phyloP scores from a whole-genome alignment of 768 basidiomycete species.

The Leccinum uliginosum region DNA sequence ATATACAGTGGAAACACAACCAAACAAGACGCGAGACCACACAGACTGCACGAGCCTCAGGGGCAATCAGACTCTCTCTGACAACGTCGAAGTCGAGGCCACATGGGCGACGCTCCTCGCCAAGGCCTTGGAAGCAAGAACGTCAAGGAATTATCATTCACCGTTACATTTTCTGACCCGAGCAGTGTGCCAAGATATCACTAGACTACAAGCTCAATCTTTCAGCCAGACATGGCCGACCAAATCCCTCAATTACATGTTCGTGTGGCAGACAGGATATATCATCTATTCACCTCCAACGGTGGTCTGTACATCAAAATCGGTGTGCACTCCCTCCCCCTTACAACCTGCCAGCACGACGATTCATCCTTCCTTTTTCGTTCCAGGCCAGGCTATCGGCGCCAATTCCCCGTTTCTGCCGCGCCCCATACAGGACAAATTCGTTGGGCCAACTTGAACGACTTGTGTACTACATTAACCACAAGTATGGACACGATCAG shows the following conservation, averaged over 20 bases:
- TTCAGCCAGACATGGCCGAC: constrained; percentile 65
- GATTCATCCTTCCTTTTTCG: not conserved
- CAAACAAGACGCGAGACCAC: no score
- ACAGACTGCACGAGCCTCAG: no score
- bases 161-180: no score
- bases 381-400: constrained; percentile 67
- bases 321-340: constrained; percentile 34
- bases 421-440: constrained; percentile 75
- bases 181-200: constrained; percentile 64
- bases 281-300: constrained; percentile 73
- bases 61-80: no score
- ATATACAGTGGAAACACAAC: no score
- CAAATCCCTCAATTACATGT: constrained; percentile 78
- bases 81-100: constrained; percentile 83
- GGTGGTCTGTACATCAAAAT: constrained; percentile 87
- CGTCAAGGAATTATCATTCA: constrained; percentile 70
- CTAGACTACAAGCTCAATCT: constrained; percentile 88
- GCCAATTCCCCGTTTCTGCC: constrained; percentile 86
- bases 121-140: constrained; percentile 97
- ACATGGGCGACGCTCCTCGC: constrained; percentile 98
- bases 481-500: constrained; percentile 56
- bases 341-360: not conserved
- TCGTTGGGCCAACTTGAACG: no score
- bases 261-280: constrained; percentile 76
- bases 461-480: constrained; percentile 63